A percentile compares a stretch with the other conserved stretches of the same genome.
Conservation (phyloP, 2,329 filamentous ascomycete species). For the Alternaria postmessia region DNA sequence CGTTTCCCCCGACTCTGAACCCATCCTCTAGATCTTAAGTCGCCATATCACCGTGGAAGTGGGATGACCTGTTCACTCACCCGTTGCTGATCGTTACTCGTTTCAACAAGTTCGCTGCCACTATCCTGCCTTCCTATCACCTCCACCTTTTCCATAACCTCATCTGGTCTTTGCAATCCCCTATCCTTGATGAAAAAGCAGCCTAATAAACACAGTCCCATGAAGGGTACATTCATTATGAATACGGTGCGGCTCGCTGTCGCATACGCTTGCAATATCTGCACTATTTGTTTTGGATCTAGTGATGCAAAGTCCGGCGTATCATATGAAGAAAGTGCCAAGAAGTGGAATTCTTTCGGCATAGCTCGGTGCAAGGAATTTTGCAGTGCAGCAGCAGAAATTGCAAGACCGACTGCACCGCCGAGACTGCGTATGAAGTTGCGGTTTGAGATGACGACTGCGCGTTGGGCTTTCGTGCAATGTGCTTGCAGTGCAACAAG, state of each 20-base stretch:
- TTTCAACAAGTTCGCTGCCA: neutral
- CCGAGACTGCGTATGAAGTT: conserved; percentile 70
- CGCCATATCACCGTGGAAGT: neutral
- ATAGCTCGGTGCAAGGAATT: conserved; percentile 25
- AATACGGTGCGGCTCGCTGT: conserved; percentile 65
- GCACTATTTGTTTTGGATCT: conserved; percentile 22
- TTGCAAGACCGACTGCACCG: conserved; percentile 65
- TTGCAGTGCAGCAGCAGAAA: conserved; percentile 42
- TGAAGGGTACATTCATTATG: conserved; percentile 63
- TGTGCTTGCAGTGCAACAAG: conserved; percentile 57
- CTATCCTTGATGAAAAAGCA: conserved; percentile 59
- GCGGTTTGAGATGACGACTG: conserved; percentile 68
- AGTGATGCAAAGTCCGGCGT: conserved; percentile 21
- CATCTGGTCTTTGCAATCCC: conserved; percentile 55
- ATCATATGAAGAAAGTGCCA: conserved; percentile 20
- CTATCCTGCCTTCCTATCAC: neutral
- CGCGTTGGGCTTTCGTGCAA: conserved; percentile 62
- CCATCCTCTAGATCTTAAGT: neutral
- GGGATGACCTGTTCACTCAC: neutral
- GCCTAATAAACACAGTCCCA: conserved; percentile 60
- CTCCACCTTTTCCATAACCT: neutral
- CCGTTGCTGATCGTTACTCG: neutral
- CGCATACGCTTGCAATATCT: conserved; percentile 62
- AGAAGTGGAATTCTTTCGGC: conserved; percentile 20
- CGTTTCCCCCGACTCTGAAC: neutral